A percentile compares a stretch with the other conserved stretches of the same genome.
phyloP scores from a whole-genome alignment of 2,329 filamentous ascomycete genomes.

The Aureobasidium subglaciale region DNA sequence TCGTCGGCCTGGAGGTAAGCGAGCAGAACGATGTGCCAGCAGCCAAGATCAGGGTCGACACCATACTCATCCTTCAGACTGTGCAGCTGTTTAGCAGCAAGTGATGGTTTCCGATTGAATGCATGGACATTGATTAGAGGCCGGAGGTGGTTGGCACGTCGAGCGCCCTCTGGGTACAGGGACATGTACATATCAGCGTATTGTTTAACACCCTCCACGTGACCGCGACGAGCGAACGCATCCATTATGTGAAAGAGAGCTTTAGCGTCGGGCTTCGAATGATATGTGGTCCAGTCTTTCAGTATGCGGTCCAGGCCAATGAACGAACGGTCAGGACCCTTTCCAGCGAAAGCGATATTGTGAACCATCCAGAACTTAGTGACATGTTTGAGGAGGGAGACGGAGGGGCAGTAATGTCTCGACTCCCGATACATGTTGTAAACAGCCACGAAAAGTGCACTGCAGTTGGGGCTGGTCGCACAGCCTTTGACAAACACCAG shows the following conservation, averaged over 20 bases:
- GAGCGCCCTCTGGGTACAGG: not conserved
- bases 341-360: not conserved
- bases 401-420: not conserved
- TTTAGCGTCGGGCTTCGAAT: conserved; percentile 21
- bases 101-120: conserved; percentile 55
- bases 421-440: not conserved
- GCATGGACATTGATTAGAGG: conserved; percentile 67
- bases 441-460: not conserved
- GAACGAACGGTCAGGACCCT: not conserved
- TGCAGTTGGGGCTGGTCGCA: not conserved
- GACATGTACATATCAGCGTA: conserved; percentile 18
- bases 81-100: conserved; percentile 54
- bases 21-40: conserved; percentile 73
- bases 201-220: conserved; percentile 27
- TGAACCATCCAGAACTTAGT: not conserved
- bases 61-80: conserved; percentile 52
- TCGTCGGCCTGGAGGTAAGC: conserved; percentile 61
- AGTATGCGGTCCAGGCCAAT: not conserved
- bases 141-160: conserved; percentile 19
- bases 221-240: conserved; percentile 30
- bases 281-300: conserved; percentile 20
- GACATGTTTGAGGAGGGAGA: not conserved
- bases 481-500: not conserved
- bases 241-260: conserved; percentile 17
- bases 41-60: conserved; percentile 49